Evolutionary conservation across 208 protist species (phyloP).

Genomic region (Leishmania arabica): DNA sequence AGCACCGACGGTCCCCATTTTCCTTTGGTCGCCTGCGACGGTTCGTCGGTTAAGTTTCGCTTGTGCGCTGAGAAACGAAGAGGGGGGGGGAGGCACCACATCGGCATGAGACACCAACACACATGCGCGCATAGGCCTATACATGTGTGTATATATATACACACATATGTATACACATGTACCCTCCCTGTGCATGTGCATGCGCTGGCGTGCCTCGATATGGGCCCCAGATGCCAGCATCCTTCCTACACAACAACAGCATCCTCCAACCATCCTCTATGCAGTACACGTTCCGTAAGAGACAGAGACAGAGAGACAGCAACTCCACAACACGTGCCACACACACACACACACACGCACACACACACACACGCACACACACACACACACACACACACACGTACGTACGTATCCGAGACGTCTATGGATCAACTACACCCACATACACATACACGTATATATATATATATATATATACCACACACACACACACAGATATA

Average conservation of each 20-base stretch:
- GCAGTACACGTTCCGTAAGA: not conserved
- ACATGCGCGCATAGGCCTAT: not conserved
- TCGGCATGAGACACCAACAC: not conserved
- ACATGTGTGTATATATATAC: not conserved
- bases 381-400: too few species aligned
- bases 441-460: not conserved
- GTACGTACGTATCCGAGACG: too few species aligned
- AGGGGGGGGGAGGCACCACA: not conserved
- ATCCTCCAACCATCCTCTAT: not conserved
- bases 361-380: too few species aligned
- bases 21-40: not conserved
- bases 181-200: not conserved
- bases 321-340: not conserved
- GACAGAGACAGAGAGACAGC: not conserved
- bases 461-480: too few species aligned
- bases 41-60: not conserved
- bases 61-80: not conserved
- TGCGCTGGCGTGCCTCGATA: not conserved
- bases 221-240: not conserved
- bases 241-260: not conserved
- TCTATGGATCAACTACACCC: too few species aligned
- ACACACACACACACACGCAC: too few species aligned
- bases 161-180: too few species aligned
- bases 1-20: not conserved
- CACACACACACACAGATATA: too few species aligned